These are phyloP conservation scores for Westerdykella aurantiaca DNA, from an alignment of 2,329 filamentous ascomycete species.

Conservation along the genomic window DNA sequence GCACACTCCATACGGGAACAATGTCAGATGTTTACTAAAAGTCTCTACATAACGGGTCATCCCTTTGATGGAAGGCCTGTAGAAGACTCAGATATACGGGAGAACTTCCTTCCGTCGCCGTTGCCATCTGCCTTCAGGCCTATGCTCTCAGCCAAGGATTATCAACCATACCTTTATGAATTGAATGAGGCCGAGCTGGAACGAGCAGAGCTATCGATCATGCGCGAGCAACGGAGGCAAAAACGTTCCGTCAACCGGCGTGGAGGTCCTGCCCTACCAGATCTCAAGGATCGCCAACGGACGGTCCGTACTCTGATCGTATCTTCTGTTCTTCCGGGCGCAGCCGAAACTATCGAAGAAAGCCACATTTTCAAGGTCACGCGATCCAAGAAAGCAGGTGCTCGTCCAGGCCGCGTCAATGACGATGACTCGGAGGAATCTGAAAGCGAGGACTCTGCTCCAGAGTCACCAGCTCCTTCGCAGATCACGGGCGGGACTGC, in stretches of 20 bases:
- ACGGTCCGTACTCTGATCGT: constrained; percentile 91
- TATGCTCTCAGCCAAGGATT: constrained; percentile 90
- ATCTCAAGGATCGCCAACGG: constrained; percentile 88
- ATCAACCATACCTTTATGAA: constrained; percentile 87
- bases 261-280: constrained; percentile 87
- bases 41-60: constrained; percentile 87
- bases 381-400: constrained; percentile 37
- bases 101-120: constrained; percentile 80
- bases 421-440: constrained; percentile 81
- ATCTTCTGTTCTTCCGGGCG: constrained; percentile 85
- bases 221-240: constrained; percentile 86
- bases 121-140: constrained; percentile 79
- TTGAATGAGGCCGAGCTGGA: constrained; percentile 86
- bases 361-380: constrained; percentile 74
- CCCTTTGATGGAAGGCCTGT: constrained; percentile 90
- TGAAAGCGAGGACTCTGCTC: constrained; percentile 80
- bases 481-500: constrained; percentile 69
- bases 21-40: constrained; percentile 87
- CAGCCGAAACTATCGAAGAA: constrained; percentile 71
- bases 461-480: constrained; percentile 74
- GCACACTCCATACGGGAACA: constrained; percentile 97
- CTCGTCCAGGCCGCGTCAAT: constrained; percentile 56
- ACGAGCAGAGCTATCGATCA: constrained; percentile 84
- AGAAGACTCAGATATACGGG: constrained; percentile 82
- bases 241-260: constrained; percentile 92